Conservation (phyloP, 2,329 filamentous ascomycete species). For the Sclerotiophoma versabilis region DNA sequence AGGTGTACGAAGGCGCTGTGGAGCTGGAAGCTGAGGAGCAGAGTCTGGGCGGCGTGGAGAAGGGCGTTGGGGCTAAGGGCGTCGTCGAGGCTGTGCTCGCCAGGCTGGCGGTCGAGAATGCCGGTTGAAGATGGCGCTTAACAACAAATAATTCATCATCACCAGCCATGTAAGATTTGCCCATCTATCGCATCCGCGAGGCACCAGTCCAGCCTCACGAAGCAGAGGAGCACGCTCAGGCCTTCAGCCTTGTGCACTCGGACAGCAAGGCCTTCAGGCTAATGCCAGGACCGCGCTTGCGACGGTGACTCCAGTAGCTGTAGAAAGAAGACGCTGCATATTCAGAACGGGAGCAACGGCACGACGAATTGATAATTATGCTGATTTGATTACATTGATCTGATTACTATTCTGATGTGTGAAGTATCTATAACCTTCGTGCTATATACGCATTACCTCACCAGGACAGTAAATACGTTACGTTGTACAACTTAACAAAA, state of each 20-base stretch:
- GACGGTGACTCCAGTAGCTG: neutral
- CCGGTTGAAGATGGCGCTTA: constrained; percentile 18
- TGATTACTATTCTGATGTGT: constrained; percentile 10
- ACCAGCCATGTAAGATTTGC: no score
- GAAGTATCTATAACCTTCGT: constrained; percentile 6
- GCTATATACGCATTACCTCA: constrained; percentile 23
- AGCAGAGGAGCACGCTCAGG: no score
- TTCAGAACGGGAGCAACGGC: no score
- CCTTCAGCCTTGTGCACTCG: no score
- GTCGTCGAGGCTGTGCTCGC: constrained; percentile 41
- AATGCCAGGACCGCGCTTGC: no score
- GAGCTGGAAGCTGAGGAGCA: constrained; percentile 73
- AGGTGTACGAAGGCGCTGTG: constrained; percentile 81
- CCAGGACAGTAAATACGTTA: constrained; percentile 18
- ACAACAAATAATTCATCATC: no score
- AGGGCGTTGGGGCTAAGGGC: constrained; percentile 40
- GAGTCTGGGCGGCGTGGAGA: constrained; percentile 57
- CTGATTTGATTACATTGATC: neutral
- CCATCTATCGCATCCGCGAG: no score
- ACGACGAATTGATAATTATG: neutral
- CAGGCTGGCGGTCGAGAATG: constrained; percentile 37
- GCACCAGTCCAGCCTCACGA: no score
- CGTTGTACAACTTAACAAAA: neutral
- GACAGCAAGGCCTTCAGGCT: no score
- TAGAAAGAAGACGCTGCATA: neutral